Conservation (phyloP, 768 basidiomycete genomes). For the Boletus tylopilopsis region DNA sequence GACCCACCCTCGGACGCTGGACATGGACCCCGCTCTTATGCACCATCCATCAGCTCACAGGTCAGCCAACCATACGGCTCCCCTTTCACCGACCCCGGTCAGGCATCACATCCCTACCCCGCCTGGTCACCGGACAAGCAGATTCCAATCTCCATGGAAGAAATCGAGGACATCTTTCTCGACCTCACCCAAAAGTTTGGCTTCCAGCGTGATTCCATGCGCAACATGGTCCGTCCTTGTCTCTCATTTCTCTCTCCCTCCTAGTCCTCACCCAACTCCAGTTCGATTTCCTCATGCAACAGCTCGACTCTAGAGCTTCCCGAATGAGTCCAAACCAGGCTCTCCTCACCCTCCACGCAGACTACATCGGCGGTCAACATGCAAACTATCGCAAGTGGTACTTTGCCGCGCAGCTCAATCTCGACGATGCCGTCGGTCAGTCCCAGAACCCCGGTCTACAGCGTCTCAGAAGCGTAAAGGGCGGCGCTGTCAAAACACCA, state of each 20-base stretch:
- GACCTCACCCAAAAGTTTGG: constrained; percentile 99
- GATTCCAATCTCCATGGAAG: constrained; percentile 95
- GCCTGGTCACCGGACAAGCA: constrained; percentile 93
- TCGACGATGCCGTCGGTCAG: constrained; percentile 97
- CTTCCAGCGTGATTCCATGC: constrained; percentile 94
- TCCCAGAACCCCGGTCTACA: constrained; percentile 91
- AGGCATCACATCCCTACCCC: constrained; percentile 74
- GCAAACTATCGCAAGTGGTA: constrained; percentile 99
- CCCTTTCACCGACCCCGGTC: constrained; percentile 55
- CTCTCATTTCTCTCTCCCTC: not conserved
- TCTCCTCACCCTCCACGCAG: constrained; percentile 92
- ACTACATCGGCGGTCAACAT: constrained; percentile 98
- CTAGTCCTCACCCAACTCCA: constrained; percentile 28
- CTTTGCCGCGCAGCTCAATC: constrained; percentile 97
- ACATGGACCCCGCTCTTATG: constrained; percentile 42
- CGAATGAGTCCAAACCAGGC: constrained; percentile 98
- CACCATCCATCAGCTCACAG: constrained; percentile 59
- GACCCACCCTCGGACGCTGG: constrained; percentile 30
- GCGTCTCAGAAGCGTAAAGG: constrained; percentile 80
- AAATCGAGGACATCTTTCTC: constrained; percentile 98
- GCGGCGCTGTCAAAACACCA: constrained; percentile 45
- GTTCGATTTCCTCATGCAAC: constrained; percentile 98
- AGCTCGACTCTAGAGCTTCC: constrained; percentile 96
- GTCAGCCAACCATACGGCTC: constrained; percentile 54
- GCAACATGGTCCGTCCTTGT: constrained; percentile 70